These are phyloP conservation scores for Deuterostichococcus epilithicus DNA, from an alignment of 139 green algal genomes.

Conservation along the genomic window DNA sequence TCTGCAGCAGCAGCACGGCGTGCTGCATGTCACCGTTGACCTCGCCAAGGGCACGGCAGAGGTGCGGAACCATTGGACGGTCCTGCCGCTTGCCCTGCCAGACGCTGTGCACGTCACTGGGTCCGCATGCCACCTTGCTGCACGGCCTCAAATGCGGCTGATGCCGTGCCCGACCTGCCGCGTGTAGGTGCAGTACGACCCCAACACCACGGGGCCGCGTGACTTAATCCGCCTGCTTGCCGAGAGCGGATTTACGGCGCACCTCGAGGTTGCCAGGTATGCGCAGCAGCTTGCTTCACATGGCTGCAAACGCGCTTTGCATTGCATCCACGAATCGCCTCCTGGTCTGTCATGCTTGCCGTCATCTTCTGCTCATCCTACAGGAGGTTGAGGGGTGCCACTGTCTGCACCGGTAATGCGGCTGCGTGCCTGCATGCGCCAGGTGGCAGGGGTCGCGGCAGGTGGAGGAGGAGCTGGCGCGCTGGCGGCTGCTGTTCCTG, in stretches of 20 bases:
- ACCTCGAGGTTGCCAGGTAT: constrained; percentile 3
- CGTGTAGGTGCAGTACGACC: constrained; percentile 55
- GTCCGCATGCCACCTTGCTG: too few species aligned
- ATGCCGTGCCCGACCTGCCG: too few species aligned
- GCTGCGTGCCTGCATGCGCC: not conserved
- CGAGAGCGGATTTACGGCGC: constrained; percentile 49
- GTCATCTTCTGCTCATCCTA: not conserved
- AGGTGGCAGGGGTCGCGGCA: constrained; percentile 8
- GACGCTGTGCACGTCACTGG: not conserved
- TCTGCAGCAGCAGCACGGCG: constrained; percentile 49
- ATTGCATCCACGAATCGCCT: too few species aligned
- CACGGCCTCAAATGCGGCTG: too few species aligned
- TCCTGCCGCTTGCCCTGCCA: constrained; percentile 23
- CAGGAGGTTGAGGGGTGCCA: too few species aligned
- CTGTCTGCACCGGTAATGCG: too few species aligned
- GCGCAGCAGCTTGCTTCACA: too few species aligned
- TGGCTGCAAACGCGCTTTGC: too few species aligned
- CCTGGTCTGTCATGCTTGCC: not conserved
- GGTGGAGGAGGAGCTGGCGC: constrained; percentile 40
- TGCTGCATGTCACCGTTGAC: constrained; percentile 47
- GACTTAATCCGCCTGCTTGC: constrained; percentile 65
- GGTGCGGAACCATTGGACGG: too few species aligned
- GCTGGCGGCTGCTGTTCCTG: constrained; percentile 46
- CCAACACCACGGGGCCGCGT: constrained; percentile 57
- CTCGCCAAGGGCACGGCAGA: constrained; percentile 35